A percentile compares a stretch with the other conserved stretches of the same genome.
phyloP scores from a whole-genome alignment of 768 basidiomycete species.

The Tulasnella sp. region DNA sequence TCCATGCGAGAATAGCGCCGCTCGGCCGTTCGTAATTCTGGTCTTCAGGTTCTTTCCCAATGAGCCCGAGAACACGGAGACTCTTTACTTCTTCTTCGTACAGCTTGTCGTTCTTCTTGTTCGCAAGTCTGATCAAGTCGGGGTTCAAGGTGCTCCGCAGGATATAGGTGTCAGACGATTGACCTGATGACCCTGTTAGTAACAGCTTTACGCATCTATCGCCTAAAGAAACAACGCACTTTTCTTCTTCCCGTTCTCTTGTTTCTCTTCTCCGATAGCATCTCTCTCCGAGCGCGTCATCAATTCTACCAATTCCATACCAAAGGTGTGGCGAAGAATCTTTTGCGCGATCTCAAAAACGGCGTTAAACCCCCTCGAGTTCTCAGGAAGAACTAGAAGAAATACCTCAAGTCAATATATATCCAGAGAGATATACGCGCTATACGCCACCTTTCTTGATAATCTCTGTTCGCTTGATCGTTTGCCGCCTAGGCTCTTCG shows the following conservation, averaged over 20 bases:
- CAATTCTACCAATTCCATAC: constrained; percentile 79
- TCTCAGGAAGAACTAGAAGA: constrained; percentile 40
- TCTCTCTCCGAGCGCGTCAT: constrained; percentile 52
- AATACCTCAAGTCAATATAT: neutral
- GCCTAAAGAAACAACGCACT: constrained; percentile 36
- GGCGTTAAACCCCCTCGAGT: constrained; percentile 51
- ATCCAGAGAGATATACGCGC: neutral
- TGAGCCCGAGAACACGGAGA: constrained; percentile 32
- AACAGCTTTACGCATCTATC: neutral
- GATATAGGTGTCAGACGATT: constrained; percentile 71
- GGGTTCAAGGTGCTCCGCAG: constrained; percentile 66
- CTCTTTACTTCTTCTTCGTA: constrained; percentile 45
- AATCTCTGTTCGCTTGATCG: constrained; percentile 75
- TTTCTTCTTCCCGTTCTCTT: constrained; percentile 31
- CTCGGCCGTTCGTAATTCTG: constrained; percentile 47
- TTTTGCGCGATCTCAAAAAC: constrained; percentile 59
- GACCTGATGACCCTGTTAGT: constrained; percentile 40
- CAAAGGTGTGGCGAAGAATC: constrained; percentile 57
- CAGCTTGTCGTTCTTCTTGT: constrained; percentile 40
- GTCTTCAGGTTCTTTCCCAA: constrained; percentile 38
- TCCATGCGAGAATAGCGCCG: constrained; percentile 71
- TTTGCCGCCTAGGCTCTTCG: constrained; percentile 58
- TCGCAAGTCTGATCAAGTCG: constrained; percentile 53
- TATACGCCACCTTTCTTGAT: constrained; percentile 59
- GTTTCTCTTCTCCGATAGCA: constrained; percentile 32